phyloP scores from a whole-genome alignment of 495 filamentous ascomycete species.

The Oidiodendron maius region DNA sequence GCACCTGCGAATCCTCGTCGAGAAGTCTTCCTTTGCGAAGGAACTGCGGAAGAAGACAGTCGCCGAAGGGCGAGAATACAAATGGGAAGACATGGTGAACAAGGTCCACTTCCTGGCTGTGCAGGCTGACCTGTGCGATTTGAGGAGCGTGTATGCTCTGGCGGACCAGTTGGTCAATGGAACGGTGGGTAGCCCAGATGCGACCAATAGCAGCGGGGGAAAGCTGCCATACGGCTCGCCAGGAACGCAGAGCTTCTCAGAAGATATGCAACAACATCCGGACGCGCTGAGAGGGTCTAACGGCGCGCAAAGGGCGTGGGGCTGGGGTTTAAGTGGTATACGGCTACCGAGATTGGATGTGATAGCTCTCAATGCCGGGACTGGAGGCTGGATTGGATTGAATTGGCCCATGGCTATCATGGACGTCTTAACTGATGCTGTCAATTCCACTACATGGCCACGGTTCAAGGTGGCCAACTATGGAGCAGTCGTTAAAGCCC shows the following conservation, averaged over 20 bases:
- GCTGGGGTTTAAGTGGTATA: conserved; percentile 26
- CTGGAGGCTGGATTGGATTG: conserved; percentile 79
- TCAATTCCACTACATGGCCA: conserved; percentile 71
- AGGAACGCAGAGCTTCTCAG: conserved; percentile 19
- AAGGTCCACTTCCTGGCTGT: conserved; percentile 51
- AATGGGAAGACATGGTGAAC: conserved; percentile 34
- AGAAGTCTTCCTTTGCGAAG: conserved; percentile 12
- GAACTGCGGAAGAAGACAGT: conserved; percentile 28
- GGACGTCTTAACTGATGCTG: conserved; percentile 55
- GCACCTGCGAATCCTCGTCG: conserved; percentile 38
- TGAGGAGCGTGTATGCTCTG: conserved; percentile 40
- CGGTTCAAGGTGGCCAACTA: conserved; percentile 59
- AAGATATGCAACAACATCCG: conserved; percentile 14
- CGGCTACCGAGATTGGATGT: conserved; percentile 68
- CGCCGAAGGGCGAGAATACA: conserved; percentile 31
- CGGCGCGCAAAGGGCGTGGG: conserved; percentile 17
- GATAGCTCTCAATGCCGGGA: conserved; percentile 81
- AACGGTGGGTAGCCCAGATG: conserved; percentile 42
- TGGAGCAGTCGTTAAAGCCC: conserved; percentile 43
- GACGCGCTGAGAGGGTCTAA: conserved; percentile 23
- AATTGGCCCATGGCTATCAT: conserved; percentile 61
- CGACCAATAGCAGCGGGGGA: conserved; percentile 28
- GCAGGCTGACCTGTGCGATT: conserved; percentile 50
- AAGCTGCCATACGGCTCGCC: conserved; percentile 30
- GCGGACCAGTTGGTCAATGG: conserved; percentile 37